A percentile compares a stretch with the other conserved stretches of the same genome.
These are phyloP conservation scores for Coleophoma eucalyptorum DNA, from an alignment of 2,329 filamentous ascomycete species.

Conservation along the genomic window DNA sequence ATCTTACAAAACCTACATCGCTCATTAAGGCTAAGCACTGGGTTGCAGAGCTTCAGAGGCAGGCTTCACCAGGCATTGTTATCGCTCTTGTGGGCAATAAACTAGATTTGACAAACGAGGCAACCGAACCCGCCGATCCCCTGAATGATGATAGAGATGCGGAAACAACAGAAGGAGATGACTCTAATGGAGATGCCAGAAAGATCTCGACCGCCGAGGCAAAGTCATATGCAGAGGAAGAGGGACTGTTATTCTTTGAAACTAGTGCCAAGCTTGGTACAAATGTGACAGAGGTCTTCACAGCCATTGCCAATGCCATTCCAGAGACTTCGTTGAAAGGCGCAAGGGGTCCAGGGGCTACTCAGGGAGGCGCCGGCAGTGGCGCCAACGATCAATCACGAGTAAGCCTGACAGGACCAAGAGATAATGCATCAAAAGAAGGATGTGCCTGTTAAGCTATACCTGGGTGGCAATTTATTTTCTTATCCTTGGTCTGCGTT, in stretches of 20 bases:
- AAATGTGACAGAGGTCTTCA: constrained; percentile 95
- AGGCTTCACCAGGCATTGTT: constrained; percentile 93
- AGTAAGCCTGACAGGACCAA: constrained; percentile 76
- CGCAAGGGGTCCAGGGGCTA: constrained; percentile 65
- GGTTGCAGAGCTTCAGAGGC: constrained; percentile 95
- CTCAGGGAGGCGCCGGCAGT: constrained; percentile 50
- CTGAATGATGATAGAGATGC: constrained; percentile 43
- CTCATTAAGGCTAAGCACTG: constrained; percentile 97
- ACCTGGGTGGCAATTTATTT: constrained; percentile 10
- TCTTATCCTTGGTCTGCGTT: constrained; percentile 12
- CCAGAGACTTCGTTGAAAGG: constrained; percentile 96
- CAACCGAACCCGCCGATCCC: constrained; percentile 40
- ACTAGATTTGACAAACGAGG: constrained; percentile 75
- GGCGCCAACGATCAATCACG: constrained; percentile 64
- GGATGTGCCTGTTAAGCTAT: constrained; percentile 74
- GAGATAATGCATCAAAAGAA: constrained; percentile 77
- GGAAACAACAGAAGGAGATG: constrained; percentile 47
- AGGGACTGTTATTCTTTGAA: constrained; percentile 93
- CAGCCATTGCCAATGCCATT: constrained; percentile 96
- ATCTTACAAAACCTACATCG: constrained; percentile 93
- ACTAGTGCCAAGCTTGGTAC: constrained; percentile 95
- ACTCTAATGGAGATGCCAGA: constrained; percentile 69
- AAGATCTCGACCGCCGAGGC: constrained; percentile 92
- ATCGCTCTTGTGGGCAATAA: constrained; percentile 98
- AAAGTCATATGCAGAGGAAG: constrained; percentile 90